These are phyloP conservation scores for Zygoascus flipseniorum DNA, from an alignment of 805 yeast species.

Conservation along the genomic window DNA sequence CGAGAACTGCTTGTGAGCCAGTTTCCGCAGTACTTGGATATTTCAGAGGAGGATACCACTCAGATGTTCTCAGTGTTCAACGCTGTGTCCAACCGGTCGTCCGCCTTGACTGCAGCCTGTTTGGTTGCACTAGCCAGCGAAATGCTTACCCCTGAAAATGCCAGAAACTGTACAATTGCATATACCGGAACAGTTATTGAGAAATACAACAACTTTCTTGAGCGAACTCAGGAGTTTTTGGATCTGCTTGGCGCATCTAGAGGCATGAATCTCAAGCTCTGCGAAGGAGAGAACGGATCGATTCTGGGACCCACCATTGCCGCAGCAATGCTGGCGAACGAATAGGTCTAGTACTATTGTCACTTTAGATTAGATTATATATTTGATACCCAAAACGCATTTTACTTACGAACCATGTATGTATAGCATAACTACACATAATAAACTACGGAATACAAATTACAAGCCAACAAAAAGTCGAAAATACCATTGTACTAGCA, in stretches of 20 bases:
- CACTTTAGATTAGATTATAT: neutral
- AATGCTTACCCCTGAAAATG: conserved; percentile 10
- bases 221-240: conserved; percentile 23
- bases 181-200: conserved; percentile 28
- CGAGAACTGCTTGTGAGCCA: conserved; percentile 14
- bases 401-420: neutral
- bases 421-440: neutral
- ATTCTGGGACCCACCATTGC: conserved; percentile 23
- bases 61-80: conserved; percentile 18
- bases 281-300: conserved; percentile 16
- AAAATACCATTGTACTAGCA: no score
- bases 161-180: conserved; percentile 20
- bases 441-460: neutral
- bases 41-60: conserved; percentile 17
- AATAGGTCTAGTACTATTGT: neutral
- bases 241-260: conserved; percentile 13
- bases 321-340: conserved; percentile 14
- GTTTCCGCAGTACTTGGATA: neutral
- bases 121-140: conserved; percentile 20
- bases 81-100: conserved; percentile 27
- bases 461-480: no score
- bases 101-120: conserved; percentile 26
- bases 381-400: neutral
- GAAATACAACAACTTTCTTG: conserved; percentile 23
- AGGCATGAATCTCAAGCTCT: conserved; percentile 11